Evolutionary conservation across 495 filamentous ascomycete genomes (phyloP), one percentile per base, ranked within the genome.

Genomic region (Sabuloglossum arenarium): DNA sequence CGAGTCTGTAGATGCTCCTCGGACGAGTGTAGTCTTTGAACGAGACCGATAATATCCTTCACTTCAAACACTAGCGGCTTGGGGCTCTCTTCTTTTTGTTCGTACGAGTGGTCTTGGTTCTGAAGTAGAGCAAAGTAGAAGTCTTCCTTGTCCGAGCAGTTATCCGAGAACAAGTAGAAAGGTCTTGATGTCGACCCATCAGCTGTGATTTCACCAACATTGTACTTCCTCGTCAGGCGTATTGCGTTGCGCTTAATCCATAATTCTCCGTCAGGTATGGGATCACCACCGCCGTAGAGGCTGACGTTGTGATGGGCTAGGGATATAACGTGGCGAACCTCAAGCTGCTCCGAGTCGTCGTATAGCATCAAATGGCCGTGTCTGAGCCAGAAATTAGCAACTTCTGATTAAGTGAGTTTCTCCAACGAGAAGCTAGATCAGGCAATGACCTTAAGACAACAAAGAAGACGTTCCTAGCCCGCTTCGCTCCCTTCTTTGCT

Each of bases 291-390:
- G 23, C 81, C 85, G 67, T 88, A 88, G 63, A 97, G 79, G 61
- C 79, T 84, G 59, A 97, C 76, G 57, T 85, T 75, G 68, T 96
- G 86, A 62, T 93, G 85, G 30, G 84, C 83, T 16, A 98, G 75
- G 0, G 88, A 91, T 32, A 98, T 86, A 25, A 98, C 91, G 67
- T 96, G 86, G 59, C 90, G 82, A 24, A 97, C 89, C 66, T 97
- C 93, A 57, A 93, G 72, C 66, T 97, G 88, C 54, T 84, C 79
- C 3, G 71, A 68, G 63, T 96, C 88, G 63, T 98, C 91, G 67
- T 94, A 98, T 23, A 98, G 82, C 88, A 98, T 95, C 56, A 98
- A 68, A 63, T 97, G 86, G 31, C 89, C 88, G 68, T 94, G 93
- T 69, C 91, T 93, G 60, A 59, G 42, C 30, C 46, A 29, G 54